Base-by-base conservation (phyloP, 2,329 filamentous ascomycete species). In the Pseudocercospora cruenta region DNA sequence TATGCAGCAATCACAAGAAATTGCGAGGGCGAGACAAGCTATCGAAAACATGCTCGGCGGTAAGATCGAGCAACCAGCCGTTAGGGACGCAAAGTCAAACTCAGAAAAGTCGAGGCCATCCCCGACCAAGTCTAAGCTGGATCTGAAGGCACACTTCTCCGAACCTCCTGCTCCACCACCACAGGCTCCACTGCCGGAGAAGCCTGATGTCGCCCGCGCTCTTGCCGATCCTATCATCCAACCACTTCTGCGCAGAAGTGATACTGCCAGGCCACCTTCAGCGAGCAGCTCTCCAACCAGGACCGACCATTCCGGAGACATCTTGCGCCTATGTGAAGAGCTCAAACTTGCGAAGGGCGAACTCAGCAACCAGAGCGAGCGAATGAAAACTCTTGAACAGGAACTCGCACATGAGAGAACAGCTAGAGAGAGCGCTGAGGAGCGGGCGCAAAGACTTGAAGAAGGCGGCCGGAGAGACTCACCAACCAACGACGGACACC, bases 121-220 rank as follows among this genome's bases (percentile, higher is more conserved):
- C 10, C 82, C 82, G 5, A 76, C 80, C 55, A 90, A 92, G 70
- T 81, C 88, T 21, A 89, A 92, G 70, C 80, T 88, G 12, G 93
- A 97, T 74, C 83, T 89, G 47, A 94, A 95, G 73, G 87, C 91
- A 4, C 87, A 93, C 60, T 98, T 97, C 77, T 95, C 92, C 1
- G 94, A 97, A 65, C 94, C 94, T 59, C 94, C 94, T 3, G 94
- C 94, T 22, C 94, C 94, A 7, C 94, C 94, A 26, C 94, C 94
- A 28, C 93, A 96, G 72, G 94, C 96, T 72, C 94, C 94, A 14
- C 83, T 98, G 5, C 94, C 94, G 0, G 94, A 97, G 76, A 97
- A 97, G 78, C 94, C 94, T 0, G 93, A 96, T 78, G 87, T 86
- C 16, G 83, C 79, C 64, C 84, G 81, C 73, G 80, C 77, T 51